Evolutionary conservation across 1,139 yeast genomes (phyloP).

Genomic region (Kurtzmaniella quercitrusa): DNA sequence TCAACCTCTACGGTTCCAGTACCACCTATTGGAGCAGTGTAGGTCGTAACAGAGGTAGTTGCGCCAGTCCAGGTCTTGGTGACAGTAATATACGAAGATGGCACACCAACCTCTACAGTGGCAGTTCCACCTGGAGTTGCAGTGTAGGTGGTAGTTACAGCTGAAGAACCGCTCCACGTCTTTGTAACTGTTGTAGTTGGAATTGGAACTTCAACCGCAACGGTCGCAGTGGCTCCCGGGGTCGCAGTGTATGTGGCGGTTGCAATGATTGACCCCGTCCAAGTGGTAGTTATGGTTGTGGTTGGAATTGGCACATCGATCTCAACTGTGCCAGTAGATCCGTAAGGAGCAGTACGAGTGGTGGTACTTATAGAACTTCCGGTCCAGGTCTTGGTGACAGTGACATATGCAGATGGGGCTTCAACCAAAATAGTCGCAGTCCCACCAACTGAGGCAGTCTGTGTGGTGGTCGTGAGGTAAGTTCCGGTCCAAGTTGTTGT

Average conservation of each 20-base stretch:
- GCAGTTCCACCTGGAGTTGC: conserved; percentile 9
- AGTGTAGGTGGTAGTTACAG: conserved; percentile 9
- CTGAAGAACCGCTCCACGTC: conserved; percentile 5
- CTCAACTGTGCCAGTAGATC: conserved; percentile 14
- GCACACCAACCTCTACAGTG: conserved; percentile 12
- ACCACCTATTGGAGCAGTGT: conserved; percentile 8
- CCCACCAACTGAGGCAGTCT: conserved; percentile 7
- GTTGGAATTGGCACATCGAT: conserved; percentile 17
- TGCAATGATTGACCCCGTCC: conserved; percentile 11
- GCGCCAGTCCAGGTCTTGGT: conserved; percentile 8
- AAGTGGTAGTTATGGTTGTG: conserved; percentile 14
- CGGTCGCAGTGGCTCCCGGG: conserved; percentile 3
- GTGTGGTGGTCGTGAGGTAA: conserved; percentile 6
- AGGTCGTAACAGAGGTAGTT: conserved; percentile 14
- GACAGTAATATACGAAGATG: conserved; percentile 10
- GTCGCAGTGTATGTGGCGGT: not conserved
- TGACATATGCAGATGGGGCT: conserved; percentile 11
- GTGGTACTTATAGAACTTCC: conserved; percentile 7
- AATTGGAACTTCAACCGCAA: conserved; percentile 5
- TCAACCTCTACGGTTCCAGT: conserved; percentile 9
- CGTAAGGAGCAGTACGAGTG: conserved; percentile 7
- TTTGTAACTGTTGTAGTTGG: conserved; percentile 7
- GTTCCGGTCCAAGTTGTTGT: conserved; percentile 8
- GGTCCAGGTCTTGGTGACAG: conserved; percentile 10
- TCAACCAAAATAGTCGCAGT: conserved; percentile 8